These are phyloP conservation scores for Polychytrium aggregatum DNA, from an alignment of 192 early-diverging fungal genomes.

Conservation along the genomic window DNA sequence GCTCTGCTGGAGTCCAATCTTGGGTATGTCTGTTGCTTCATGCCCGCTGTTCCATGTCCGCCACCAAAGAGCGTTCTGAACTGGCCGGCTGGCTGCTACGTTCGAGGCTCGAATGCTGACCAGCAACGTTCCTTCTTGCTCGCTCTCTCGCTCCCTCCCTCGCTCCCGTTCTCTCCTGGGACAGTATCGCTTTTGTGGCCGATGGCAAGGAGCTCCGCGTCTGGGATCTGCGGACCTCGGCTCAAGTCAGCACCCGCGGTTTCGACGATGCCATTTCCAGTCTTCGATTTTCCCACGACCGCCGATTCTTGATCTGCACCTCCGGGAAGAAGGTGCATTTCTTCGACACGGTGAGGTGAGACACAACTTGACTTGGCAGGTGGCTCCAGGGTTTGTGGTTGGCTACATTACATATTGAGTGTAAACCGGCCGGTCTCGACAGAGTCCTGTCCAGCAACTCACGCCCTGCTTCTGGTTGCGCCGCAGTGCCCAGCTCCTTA, in stretches of 20 bases:
- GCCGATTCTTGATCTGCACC: constrained; percentile 62
- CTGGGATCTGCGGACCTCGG: constrained; percentile 62
- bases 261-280: constrained; percentile 54
- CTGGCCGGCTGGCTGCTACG: neutral
- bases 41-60: no score
- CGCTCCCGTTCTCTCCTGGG: no score
- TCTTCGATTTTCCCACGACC: constrained; percentile 65
- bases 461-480: no score
- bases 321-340: constrained; percentile 65
- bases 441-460: no score
- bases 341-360: constrained; percentile 59
- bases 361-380: constrained; percentile 5
- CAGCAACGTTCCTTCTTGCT: no score
- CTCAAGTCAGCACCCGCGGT: constrained; percentile 49
- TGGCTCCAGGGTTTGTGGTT: neutral
- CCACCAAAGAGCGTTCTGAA: no score
- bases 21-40: constrained; percentile 11
- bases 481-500: constrained; percentile 21
- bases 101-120: no score
- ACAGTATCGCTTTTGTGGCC: constrained; percentile 30
- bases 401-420: neutral
- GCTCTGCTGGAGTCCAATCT: constrained; percentile 50
- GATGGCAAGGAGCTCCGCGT: constrained; percentile 40
- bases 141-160: neutral
- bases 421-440: no score